Base-by-base conservation (phyloP, 768 basidiomycete species). In the Pisolithus marmoratus region DNA sequence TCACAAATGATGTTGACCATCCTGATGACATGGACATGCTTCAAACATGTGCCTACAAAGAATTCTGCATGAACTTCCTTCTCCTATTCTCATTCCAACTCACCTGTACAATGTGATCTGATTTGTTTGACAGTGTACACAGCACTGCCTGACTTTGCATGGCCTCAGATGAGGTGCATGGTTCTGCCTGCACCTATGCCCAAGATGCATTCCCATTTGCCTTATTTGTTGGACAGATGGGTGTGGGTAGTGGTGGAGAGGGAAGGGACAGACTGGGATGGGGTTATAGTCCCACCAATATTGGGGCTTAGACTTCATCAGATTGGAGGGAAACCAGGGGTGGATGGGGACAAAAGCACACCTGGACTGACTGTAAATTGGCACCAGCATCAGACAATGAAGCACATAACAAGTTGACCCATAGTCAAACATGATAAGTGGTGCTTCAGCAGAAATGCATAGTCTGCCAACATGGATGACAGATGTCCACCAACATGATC, bases 61-160 rank as follows among this genome's bases (percentile, higher is more conserved):
- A 99, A 99, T 69, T 99, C 96, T 24, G 95, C 95, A 1, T 94
- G 96, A 52, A 98, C 94, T 74, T 99, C 98, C 76, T 97, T 95
- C 83, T 97, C 93, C 67, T 98, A 99, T 74, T 99, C 96, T 71
- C 91, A 89, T 71, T 94, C 91, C 24, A 80, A 80, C 75, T 99
- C 96, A 29, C 92, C 92, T 4, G 76, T 62, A 53, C 94, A 82
- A 59, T 91, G 90, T 41, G 94, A 89, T 45, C 95, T 79, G 63
- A 99, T 98, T 73, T 98, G 94, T 71, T 99, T 99, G 58, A 96
- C 96, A 44, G 96, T 96, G 68, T 87, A 99, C 47, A 93, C 85
- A 47, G 78, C 74, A 17, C 89, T 87, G 20, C 91, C 93, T 26
- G 80, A 81, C 77, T 95, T 96, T 58, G 63, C 72, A 65, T 77